phyloP scores from a whole-genome alignment of 2,329 filamentous ascomycete species.

The Pseudocercospora eumusae region DNA sequence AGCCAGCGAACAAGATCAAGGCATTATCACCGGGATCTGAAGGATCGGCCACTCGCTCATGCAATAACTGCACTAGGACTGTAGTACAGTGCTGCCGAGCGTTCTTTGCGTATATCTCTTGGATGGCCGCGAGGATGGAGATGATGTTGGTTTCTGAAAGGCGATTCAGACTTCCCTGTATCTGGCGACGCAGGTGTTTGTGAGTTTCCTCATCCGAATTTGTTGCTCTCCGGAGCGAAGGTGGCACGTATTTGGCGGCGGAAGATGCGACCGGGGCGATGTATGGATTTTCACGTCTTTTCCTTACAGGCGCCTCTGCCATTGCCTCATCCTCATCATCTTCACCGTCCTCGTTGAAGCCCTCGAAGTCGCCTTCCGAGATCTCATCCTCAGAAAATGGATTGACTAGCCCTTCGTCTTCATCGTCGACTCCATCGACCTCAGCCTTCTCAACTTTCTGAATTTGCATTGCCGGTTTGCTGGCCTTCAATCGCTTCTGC shows the following conservation, averaged over 20 bases:
- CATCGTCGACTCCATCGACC: slow-evolving; percentile 37
- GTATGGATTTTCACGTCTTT: slow-evolving; percentile 80
- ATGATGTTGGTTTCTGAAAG: slow-evolving; percentile 88
- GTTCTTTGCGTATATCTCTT: slow-evolving; percentile 78
- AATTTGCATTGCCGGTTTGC: slow-evolving; percentile 30
- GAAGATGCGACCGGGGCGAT: slow-evolving; percentile 63
- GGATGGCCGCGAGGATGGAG: slow-evolving; percentile 78
- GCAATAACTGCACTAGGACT: slow-evolving; percentile 72
- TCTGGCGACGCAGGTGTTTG: slow-evolving; percentile 70
- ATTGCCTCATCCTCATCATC: slow-evolving; percentile 6
- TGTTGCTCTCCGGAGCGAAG: slow-evolving; percentile 69
- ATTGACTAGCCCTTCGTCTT: slow-evolving; percentile 40
- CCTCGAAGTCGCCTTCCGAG: slow-evolving; percentile 35
- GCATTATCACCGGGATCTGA: slow-evolving; percentile 83
- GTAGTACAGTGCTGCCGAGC: slow-evolving; percentile 87
- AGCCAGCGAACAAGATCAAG: slow-evolving; percentile 85
- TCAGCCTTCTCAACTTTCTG: slow-evolving; percentile 35
- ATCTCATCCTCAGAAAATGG: slow-evolving; percentile 41
- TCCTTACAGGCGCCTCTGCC: slow-evolving; percentile 27
- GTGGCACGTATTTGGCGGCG: slow-evolving; percentile 80
- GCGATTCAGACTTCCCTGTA: slow-evolving; percentile 88
- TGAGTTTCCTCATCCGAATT: slow-evolving; percentile 67
- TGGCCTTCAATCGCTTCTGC: slow-evolving; percentile 59
- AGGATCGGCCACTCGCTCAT: slow-evolving; percentile 76
- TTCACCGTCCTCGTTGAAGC: slow-evolving; percentile 40